A percentile compares a stretch with the other conserved stretches of the same genome.
Evolutionary conservation across 2,329 filamentous ascomycete species (phyloP).

Genomic region (Xylariaceae sp.): DNA sequence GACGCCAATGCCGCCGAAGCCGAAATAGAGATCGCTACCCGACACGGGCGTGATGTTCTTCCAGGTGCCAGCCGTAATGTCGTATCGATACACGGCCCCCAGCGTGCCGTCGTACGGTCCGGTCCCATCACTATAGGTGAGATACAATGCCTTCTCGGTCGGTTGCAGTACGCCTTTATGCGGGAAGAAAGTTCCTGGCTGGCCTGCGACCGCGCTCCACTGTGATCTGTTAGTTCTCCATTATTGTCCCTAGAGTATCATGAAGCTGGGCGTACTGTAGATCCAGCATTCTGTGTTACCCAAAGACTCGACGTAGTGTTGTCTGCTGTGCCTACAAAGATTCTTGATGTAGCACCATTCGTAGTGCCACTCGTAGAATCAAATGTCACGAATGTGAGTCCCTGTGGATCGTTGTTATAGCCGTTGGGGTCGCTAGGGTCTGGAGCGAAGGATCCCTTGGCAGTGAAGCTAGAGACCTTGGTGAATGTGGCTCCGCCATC

Average conservation of each 20-base stretch:
- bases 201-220: constrained; percentile 57
- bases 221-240: constrained; percentile 9
- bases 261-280: constrained; percentile 41
- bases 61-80: constrained; percentile 56
- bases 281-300: constrained; percentile 59
- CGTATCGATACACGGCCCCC: constrained; percentile 62
- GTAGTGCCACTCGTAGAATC: constrained; percentile 56
- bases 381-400: constrained; percentile 61
- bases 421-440: constrained; percentile 54
- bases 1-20: constrained; percentile 62
- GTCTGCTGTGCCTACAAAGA: constrained; percentile 63
- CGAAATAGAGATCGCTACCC: constrained; percentile 55
- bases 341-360: constrained; percentile 58
- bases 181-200: constrained; percentile 59
- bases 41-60: constrained; percentile 63
- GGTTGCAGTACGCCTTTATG: constrained; percentile 61
- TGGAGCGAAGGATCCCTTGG: constrained; percentile 55
- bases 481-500: constrained; percentile 61
- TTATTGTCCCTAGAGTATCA: background rate
- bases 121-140: constrained; percentile 61
- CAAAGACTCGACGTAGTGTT: constrained; percentile 60
- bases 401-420: constrained; percentile 54
- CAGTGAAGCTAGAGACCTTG: constrained; percentile 59
- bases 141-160: constrained; percentile 59
- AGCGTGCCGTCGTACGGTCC: constrained; percentile 63